phyloP scores from a whole-genome alignment of 2,329 filamentous ascomycete genomes.

The Sarocladiaceae sp. region DNA sequence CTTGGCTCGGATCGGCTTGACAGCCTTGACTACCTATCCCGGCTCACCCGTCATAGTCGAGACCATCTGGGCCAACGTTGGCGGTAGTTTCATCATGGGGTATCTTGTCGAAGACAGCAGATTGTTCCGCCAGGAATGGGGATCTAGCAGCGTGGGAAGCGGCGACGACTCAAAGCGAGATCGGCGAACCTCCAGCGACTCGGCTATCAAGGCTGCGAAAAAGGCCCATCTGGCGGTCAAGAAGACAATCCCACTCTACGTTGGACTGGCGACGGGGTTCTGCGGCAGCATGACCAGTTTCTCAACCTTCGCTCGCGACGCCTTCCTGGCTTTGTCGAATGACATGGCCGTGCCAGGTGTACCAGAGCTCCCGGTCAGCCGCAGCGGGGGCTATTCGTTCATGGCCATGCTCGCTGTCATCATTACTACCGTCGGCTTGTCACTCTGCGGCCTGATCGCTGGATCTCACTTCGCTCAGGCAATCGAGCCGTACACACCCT shows the following conservation, averaged over 20 bases:
- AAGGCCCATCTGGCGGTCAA: conserved; percentile 60
- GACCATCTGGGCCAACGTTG: conserved; percentile 83
- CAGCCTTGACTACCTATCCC: conserved; percentile 73
- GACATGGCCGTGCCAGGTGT: conserved; percentile 43
- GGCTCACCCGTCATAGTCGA: conserved; percentile 68
- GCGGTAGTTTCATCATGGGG: conserved; percentile 75
- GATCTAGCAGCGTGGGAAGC: not conserved
- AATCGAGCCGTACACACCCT: conserved; percentile 51
- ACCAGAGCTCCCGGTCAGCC: conserved; percentile 29
- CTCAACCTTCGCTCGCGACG: conserved; percentile 75
- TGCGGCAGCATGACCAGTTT: conserved; percentile 89
- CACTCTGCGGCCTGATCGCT: conserved; percentile 59
- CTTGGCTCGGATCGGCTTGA: conserved; percentile 72
- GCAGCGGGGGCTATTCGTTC: conserved; percentile 74
- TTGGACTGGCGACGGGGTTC: conserved; percentile 79
- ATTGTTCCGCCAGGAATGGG: conserved; percentile 65
- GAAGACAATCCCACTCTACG: conserved; percentile 82
- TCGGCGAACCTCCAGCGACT: conserved; percentile 25
- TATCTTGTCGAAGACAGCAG: conserved; percentile 74
- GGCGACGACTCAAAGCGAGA: not conserved
- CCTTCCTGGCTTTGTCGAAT: conserved; percentile 74
- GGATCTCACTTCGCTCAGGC: conserved; percentile 70
- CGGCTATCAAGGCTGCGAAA: conserved; percentile 20
- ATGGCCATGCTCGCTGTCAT: conserved; percentile 72
- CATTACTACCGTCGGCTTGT: conserved; percentile 65